Base-by-base conservation (phyloP, 352 stramenopile genomes). In the Pythium coloratum region DNA sequence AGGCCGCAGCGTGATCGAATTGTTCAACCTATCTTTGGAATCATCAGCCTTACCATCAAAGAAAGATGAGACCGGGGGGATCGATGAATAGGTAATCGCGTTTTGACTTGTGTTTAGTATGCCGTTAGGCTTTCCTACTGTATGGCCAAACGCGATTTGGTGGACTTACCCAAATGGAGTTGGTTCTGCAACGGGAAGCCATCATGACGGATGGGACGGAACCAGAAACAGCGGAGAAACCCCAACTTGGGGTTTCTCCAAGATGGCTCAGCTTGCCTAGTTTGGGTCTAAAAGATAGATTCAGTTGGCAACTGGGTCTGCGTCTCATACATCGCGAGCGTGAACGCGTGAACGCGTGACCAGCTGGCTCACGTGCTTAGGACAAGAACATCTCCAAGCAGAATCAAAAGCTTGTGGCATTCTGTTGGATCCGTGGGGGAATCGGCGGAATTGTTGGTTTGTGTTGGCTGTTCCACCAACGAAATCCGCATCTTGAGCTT, bases 101-200 rank as follows among this genome's bases (percentile, higher is more conserved):
- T 16, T 55, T 59, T 63, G 32, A 65, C 63, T 70, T 33, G 64
- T 34, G 64, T 65, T 70, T 70, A 65, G 64, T 70, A 70, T 70
- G 26, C n/a, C 6, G 46, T n/a, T 26, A 40, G 44, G 2, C 30
- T 56, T 49, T 33, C 34, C 8, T 14, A 58, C 2, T 62, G 55
- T 20, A 59, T 63, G 62, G 62, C 54, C 62, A 69, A 69, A 69
- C 63, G 14, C 26, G 20, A 13, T 26, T 47, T 26, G 44, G 24
- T 57, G 53, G 28, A 40, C 54, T 46, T 46, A 67, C 49, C 59
- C 42, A 47, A 36, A 55, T 40, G 36, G 38, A 46, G 36, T 42
- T 62, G 34, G 28, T 34, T 55, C n/a, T 2, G 36, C 20, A 26
- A 30, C 34, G n/a, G 44, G 26, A 30, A 67, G 60, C 38, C 60